phyloP scores from a whole-genome alignment of 2,329 filamentous ascomycete genomes.

The Tolypocladium pustulatum region DNA sequence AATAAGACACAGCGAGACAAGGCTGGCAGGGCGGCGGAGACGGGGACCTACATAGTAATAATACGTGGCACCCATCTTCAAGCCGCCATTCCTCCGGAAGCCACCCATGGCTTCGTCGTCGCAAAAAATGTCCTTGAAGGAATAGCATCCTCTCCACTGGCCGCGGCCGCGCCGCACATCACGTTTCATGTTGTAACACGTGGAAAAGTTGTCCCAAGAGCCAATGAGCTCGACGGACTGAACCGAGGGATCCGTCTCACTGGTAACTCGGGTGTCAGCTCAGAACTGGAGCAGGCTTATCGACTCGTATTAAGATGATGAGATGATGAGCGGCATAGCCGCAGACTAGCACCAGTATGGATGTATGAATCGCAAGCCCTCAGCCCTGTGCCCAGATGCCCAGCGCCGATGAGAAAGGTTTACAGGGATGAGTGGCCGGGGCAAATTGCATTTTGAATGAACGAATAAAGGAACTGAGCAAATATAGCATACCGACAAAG shows the following conservation, averaged over 20 bases:
- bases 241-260: constrained; percentile 49
- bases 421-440: neutral
- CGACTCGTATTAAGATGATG: neutral
- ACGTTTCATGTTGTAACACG: constrained; percentile 68
- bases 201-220: constrained; percentile 91
- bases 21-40: neutral
- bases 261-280: constrained; percentile 21
- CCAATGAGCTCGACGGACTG: constrained; percentile 71
- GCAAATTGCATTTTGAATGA: neutral
- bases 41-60: constrained; percentile 76
- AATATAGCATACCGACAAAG: neutral
- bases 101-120: constrained; percentile 50
- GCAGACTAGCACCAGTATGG: neutral
- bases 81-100: constrained; percentile 57
- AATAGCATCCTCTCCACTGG: constrained; percentile 81
- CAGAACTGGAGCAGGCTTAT: neutral
- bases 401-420: neutral
- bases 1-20: neutral
- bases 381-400: neutral
- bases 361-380: neutral
- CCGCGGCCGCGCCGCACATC: constrained; percentile 64
- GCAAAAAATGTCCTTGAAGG: constrained; percentile 75
- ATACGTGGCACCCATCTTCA: constrained; percentile 88
- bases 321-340: neutral
- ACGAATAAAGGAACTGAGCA: neutral